These are phyloP conservation scores for Colletotrichum truncatum DNA, from an alignment of 2,329 filamentous ascomycete species.

Conservation along the genomic window DNA sequence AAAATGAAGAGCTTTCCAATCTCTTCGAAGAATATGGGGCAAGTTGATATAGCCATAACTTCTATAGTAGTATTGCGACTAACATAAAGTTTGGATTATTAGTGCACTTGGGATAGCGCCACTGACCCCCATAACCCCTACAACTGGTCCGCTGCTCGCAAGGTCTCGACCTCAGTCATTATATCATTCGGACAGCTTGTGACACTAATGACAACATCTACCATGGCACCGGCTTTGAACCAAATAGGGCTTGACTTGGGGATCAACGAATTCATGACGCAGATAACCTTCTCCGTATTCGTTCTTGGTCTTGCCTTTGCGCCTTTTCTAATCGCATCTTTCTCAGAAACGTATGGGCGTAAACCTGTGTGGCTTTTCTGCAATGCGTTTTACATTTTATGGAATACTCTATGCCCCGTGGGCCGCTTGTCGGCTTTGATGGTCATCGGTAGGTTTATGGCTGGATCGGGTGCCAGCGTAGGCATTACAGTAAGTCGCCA, in stretches of 20 bases:
- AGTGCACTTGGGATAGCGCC: conserved; percentile 54
- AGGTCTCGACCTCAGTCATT: conserved; percentile 44
- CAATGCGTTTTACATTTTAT: conserved; percentile 42
- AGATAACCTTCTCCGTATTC: conserved; percentile 43
- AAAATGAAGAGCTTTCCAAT: too few relatives aligned
- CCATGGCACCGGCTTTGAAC: conserved; percentile 45
- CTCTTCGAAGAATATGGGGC: too few relatives aligned
- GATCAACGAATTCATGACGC: conserved; percentile 32
- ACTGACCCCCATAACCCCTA: conserved; percentile 57
- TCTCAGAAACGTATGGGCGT: conserved; percentile 52
- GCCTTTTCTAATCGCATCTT: conserved; percentile 50
- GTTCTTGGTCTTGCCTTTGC: conserved; percentile 56
- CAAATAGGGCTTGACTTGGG: conserved; percentile 41
- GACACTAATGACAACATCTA: conserved; percentile 46
- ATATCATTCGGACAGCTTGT: conserved; percentile 44
- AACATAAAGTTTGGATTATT: too few relatives aligned
- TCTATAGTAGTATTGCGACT: too few relatives aligned
- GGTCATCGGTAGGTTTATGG: conserved; percentile 67
- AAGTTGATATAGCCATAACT: too few relatives aligned
- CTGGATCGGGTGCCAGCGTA: conserved; percentile 52
- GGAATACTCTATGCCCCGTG: conserved; percentile 57
- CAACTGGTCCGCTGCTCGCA: conserved; percentile 60
- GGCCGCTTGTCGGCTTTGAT: conserved; percentile 58
- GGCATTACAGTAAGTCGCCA: conserved; percentile 41
- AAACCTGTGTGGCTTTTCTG: conserved; percentile 47